phyloP scores from a whole-genome alignment of 129 eudicot species.

The Helianthus annuus region DNA sequence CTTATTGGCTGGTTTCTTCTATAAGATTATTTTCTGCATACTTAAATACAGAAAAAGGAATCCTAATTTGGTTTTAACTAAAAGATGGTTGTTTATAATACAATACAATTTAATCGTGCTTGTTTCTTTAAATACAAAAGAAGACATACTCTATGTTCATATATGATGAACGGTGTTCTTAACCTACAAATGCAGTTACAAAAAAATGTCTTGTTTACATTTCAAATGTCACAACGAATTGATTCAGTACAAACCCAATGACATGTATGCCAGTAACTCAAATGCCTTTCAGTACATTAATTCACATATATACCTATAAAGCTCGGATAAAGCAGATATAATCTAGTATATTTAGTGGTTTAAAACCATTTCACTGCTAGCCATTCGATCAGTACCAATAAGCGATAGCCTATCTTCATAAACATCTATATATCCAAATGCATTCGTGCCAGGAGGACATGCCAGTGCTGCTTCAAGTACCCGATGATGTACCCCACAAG shows the following conservation, averaged over 20 bases:
- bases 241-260: not conserved
- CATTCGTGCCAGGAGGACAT: slow-evolving; percentile 81
- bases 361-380: slow-evolving; percentile 71
- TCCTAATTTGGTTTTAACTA: slow-evolving; percentile 1
- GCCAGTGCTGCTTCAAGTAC: slow-evolving; percentile 95
- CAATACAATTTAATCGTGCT: not conserved
- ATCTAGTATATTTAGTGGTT: slow-evolving; percentile 17
- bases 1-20: slow-evolving; percentile 54
- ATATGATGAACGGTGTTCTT: too few species aligned
- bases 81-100: slow-evolving; percentile 9
- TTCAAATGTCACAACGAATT: not conserved
- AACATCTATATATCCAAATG: slow-evolving; percentile 79
- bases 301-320: not conserved
- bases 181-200: too few species aligned
- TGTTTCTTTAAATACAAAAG: not conserved
- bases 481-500: slow-evolving; percentile 85
- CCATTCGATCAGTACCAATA: slow-evolving; percentile 71
- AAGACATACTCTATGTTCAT: too few species aligned
- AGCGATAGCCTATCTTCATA: slow-evolving; percentile 70
- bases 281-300: slow-evolving; percentile 8
- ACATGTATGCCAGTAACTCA: not conserved
- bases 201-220: not conserved
- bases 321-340: not conserved
- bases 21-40: too few species aligned
- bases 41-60: not conserved